Base-by-base conservation (phyloP, 371 early-diverging fungal genomes). In the Rhizopus sp. region DNA sequence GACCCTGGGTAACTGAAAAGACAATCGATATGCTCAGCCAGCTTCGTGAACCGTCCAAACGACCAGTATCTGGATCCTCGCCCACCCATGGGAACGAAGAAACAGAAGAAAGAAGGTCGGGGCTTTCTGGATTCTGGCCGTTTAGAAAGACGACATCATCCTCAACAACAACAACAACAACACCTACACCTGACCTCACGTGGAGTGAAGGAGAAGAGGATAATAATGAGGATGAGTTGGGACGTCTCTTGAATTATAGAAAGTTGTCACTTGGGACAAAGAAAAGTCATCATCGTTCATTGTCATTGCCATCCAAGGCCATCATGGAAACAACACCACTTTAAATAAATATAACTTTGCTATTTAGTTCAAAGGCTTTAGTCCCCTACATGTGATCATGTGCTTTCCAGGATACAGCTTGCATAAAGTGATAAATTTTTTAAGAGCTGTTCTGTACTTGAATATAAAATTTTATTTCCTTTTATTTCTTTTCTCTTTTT, bases 11-110 rank as follows among this genome's bases (percentile, higher is more conserved):
- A 1, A 74, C 78, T 4, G 87, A 90, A 63, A 79, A 81, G 47
- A 85, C 83, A 47, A 80, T 88, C 32, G 90, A 90, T 61, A 86
- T 86, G 53, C 60, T 90, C 35, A 86, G 86, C 50, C 61, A 72
- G 35, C 48, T 73, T 34, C 69, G 90, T 6, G 90, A 89, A 55
- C 86, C 90, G 1, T 59, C 79, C 8, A 81, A 74, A 64, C 46
- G 46, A 23, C 59, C 79, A 57, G 53, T 64, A 8, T 59, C 67
- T 4, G 34, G 16, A 8, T 55, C 62, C 17, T 56, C 63, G 2
- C 52, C 59, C 4, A 59, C 16, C n/a, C 35, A 16, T 3, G 13
- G 23, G 2, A 23, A 23, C 23, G 63, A 54, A 4, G 50, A 56
- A 15, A 15, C 13, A 3, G 64, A 55, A 31, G 62, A 66, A 5